phyloP scores from a whole-genome alignment of 2,329 filamentous ascomycete species.

The Akanthomyces muscarius region DNA sequence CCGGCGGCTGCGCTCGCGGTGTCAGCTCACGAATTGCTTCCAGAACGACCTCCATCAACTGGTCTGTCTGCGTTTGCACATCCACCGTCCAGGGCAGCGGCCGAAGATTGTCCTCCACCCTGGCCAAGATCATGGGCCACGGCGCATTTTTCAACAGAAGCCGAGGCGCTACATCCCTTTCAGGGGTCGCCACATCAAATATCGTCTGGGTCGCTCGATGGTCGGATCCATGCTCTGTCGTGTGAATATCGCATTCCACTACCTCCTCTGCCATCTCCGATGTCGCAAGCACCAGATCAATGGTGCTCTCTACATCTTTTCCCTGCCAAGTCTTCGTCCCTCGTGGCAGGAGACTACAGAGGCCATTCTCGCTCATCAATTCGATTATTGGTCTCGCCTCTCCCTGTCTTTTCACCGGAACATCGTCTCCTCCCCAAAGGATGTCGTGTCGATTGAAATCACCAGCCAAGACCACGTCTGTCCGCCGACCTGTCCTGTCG shows the following conservation, averaged over 20 bases:
- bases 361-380: conserved; percentile 30
- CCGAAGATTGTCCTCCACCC: conserved; percentile 5
- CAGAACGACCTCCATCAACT: conserved; percentile 16
- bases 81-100: background rate
- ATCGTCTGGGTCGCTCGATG: conserved; percentile 28
- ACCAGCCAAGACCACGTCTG: conserved; percentile 17
- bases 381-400: conserved; percentile 34
- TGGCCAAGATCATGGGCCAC: conserved; percentile 24
- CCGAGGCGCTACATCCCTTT: conserved; percentile 10
- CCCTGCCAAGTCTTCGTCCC: conserved; percentile 21
- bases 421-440: conserved; percentile 23
- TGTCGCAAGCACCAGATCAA: no score
- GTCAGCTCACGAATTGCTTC: conserved; percentile 20
- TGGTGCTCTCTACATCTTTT: no score
- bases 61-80: conserved; percentile 16
- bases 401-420: conserved; percentile 27
- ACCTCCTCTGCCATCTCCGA: no score
- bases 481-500: background rate
- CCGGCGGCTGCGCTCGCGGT: conserved; percentile 25
- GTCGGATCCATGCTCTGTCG: conserved; percentile 28
- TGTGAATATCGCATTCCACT: no score
- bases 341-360: conserved; percentile 31
- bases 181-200: conserved; percentile 23
- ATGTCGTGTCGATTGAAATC: conserved; percentile 22
- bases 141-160: conserved; percentile 27